Evolutionary conservation across 108 stramenopile species (phyloP).

Genomic region (Nitzschia palea): DNA sequence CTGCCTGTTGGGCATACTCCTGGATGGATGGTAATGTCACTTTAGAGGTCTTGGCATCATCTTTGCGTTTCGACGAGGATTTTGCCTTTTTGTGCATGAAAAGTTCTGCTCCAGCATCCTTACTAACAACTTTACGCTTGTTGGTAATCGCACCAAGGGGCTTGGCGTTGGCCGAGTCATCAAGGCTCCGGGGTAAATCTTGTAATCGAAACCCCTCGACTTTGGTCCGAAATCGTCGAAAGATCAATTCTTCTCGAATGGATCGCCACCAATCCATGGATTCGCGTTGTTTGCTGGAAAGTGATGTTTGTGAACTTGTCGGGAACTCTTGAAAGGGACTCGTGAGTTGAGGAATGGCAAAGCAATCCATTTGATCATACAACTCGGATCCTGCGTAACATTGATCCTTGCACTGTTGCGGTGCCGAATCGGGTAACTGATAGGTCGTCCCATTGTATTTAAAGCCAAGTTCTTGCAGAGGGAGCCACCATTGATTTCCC

Average conservation of each 20-base stretch:
- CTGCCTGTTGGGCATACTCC: slow-evolving; percentile 4
- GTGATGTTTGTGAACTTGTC: not conserved
- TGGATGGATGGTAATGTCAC: slow-evolving; percentile 10
- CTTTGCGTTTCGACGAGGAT: slow-evolving; percentile 2
- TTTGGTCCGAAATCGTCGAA: slow-evolving; percentile 18
- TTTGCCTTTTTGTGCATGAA: slow-evolving; percentile 20
- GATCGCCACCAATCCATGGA: slow-evolving; percentile 7
- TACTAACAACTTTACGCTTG: not conserved
- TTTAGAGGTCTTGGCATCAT: not conserved
- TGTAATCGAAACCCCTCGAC: slow-evolving; percentile 8
- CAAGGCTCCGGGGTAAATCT: no score
- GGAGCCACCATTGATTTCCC: slow-evolving; percentile 27
- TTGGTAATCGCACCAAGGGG: not conserved
- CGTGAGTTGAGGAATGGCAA: slow-evolving; percentile 34
- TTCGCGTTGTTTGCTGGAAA: not conserved
- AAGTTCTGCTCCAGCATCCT: slow-evolving; percentile 34
- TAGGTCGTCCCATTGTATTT: slow-evolving; percentile 9
- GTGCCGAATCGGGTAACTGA: slow-evolving; percentile 11
- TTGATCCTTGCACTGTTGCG: not conserved
- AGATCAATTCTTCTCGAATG: slow-evolving; percentile 30
- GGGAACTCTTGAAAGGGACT: slow-evolving; percentile 17
- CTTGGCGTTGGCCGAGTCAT: not conserved
- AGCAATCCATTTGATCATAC: slow-evolving; percentile 20
- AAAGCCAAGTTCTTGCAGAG: slow-evolving; percentile 24
- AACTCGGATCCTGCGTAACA: slow-evolving; percentile 13